These are phyloP conservation scores for Penicillium sclerotiorum DNA, from an alignment of 2,329 filamentous ascomycete genomes.

Conservation along the genomic window DNA sequence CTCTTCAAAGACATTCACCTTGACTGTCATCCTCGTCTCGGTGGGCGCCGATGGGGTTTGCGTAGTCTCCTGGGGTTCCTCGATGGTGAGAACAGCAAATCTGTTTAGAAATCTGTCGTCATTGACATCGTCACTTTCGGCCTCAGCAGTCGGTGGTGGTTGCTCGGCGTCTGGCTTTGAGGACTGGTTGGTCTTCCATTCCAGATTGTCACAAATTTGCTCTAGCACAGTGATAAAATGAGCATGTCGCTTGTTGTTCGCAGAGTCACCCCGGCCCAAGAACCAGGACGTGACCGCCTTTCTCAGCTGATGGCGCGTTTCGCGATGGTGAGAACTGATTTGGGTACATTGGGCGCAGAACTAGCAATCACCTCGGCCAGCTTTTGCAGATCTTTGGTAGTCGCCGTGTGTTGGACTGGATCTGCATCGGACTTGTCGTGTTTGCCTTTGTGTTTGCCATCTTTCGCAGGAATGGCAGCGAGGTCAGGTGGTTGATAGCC, in stretches of 20 bases:
- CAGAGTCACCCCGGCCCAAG: slow-evolving; percentile 25
- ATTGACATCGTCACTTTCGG: neutral
- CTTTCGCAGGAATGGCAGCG: neutral
- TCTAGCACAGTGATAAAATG: slow-evolving; percentile 22
- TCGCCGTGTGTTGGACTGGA: slow-evolving; percentile 4
- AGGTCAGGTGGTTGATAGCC: slow-evolving; percentile 23
- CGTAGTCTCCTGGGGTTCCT: slow-evolving; percentile 24
- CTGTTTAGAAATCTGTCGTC: slow-evolving; percentile 23
- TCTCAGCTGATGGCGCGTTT: slow-evolving; percentile 31
- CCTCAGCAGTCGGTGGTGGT: neutral
- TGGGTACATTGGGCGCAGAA: slow-evolving; percentile 24
- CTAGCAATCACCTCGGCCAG: slow-evolving; percentile 27
- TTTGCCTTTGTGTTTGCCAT: slow-evolving; percentile 12
- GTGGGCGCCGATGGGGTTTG: slow-evolving; percentile 11
- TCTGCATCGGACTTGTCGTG: slow-evolving; percentile 9
- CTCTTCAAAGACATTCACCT: slow-evolving; percentile 14
- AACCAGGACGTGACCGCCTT: slow-evolving; percentile 32
- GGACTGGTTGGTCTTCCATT: slow-evolving; percentile 21
- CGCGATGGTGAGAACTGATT: slow-evolving; percentile 24
- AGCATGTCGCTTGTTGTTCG: slow-evolving; percentile 26
- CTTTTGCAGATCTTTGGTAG: slow-evolving; percentile 13
- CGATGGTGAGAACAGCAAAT: slow-evolving; percentile 32
- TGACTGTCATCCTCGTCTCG: slow-evolving; percentile 22
- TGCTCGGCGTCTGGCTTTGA: slow-evolving; percentile 15
- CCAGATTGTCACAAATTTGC: slow-evolving; percentile 28